Base-by-base conservation (phyloP, 805 yeast species). In the Cephaloascus fragrans region DNA sequence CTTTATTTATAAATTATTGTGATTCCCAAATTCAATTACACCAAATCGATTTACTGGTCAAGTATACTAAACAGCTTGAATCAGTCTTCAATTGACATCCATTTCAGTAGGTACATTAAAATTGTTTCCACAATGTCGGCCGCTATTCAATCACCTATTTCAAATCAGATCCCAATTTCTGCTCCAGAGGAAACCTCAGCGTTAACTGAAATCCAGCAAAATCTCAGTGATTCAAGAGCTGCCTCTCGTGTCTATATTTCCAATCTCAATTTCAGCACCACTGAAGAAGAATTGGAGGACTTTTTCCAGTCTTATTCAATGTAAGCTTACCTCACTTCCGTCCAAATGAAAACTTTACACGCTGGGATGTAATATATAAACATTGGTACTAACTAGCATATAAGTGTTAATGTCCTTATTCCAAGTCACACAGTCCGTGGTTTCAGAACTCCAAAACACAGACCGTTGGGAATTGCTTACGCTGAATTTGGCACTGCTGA, bases 361-460 rank as follows among this genome's bases (percentile, higher is more conserved):
- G 28, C 28, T 12, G 12, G 28, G 28, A 23, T 19, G 9, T 34
- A 6, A 10, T n/a, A n/a, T 9, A 15, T 16, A n/a, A 26, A 19
- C 32, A 20, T 36, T 23, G 28, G 19, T 32, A 41, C 44, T 37
- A 41, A 38, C 40, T 23, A 5, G 12, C 12, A 23, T 8, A 8
- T 6, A 19, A 14, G 47, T 35, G 6, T 61, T 62, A 51, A 48
- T 18, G 72, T 75, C 3, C 56, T 77, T 45, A 67, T 77, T 38
- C 83, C 83, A 19, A 69, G 71, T 42, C 73, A 71, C 45, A 71
- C 77, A 2, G 62, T 73, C 15, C 62, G 73, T 26, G 73, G 73
- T 10, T 57, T 65, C 41, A 61, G 70, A 34, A 50, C 50, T 4
- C 52, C 50, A 32, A 62, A 59, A 37, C 67, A 63, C 36, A 64